Conservation (phyloP, 1,139 yeast species). For the Candida tunisiensis region DNA sequence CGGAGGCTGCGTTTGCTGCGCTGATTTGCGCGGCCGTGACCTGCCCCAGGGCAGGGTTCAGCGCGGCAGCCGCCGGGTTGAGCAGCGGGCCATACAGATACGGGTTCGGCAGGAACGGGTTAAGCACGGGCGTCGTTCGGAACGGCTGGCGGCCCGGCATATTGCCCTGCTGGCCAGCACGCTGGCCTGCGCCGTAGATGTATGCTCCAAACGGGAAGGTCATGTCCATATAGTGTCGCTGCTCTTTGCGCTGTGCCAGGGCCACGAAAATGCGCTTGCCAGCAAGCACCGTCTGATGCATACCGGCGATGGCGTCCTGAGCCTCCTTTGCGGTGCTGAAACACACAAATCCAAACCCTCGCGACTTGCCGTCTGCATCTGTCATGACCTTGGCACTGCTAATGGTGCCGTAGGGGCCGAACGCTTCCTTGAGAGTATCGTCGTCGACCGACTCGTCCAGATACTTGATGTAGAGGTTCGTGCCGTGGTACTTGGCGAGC, state of each 20-base stretch:
- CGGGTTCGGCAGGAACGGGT: too few relatives aligned
- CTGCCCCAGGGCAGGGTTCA: too few relatives aligned
- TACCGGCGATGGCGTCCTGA: slow-evolving; percentile 76
- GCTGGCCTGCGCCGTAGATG: slow-evolving; percentile 53
- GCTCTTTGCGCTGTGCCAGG: slow-evolving; percentile 85
- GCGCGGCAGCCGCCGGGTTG: too few relatives aligned
- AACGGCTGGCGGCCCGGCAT: too few relatives aligned
- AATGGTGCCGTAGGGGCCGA: slow-evolving; percentile 72
- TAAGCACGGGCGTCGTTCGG: too few relatives aligned
- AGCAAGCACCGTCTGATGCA: slow-evolving; percentile 75
- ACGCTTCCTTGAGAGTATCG: slow-evolving; percentile 65
- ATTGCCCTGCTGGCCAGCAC: too few relatives aligned
- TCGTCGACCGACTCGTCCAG: slow-evolving; percentile 73
- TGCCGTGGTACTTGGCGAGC: slow-evolving; percentile 75
- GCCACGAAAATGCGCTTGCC: slow-evolving; percentile 89
- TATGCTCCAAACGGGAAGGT: slow-evolving; percentile 79
- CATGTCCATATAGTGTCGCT: too few relatives aligned
- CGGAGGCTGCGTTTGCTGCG: too few relatives aligned
- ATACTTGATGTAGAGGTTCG: slow-evolving; percentile 79
- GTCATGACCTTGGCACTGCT: slow-evolving; percentile 86
- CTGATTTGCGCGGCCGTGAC: too few relatives aligned
- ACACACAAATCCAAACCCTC: slow-evolving; percentile 92
- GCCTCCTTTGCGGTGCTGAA: slow-evolving; percentile 88
- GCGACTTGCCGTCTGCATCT: slow-evolving; percentile 72
- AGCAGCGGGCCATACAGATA: too few relatives aligned